Evolutionary conservation across 2,329 filamentous ascomycete genomes (phyloP).

Genomic region (Venturiaceae sp.): DNA sequence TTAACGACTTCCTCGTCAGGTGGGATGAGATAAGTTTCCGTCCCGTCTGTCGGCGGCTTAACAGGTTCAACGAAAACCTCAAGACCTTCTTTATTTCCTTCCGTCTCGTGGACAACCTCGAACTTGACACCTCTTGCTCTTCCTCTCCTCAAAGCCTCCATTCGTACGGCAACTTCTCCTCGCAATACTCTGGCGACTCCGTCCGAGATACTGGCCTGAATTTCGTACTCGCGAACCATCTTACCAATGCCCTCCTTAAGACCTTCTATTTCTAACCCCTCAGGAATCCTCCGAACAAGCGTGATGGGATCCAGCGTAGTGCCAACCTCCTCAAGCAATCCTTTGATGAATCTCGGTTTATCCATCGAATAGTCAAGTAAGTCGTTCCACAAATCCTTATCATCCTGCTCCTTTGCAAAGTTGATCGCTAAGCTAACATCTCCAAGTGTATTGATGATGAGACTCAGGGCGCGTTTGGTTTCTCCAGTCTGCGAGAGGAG

Average conservation of each 20-base stretch:
- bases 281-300: slow-evolving; percentile 81
- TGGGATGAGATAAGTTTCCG: not conserved
- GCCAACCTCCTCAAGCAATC: slow-evolving; percentile 84
- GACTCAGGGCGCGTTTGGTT: slow-evolving; percentile 79
- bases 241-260: slow-evolving; percentile 78
- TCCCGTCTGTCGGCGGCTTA: not conserved
- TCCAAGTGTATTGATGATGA: slow-evolving; percentile 88
- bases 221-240: slow-evolving; percentile 91
- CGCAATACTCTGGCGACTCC: slow-evolving; percentile 80
- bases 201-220: slow-evolving; percentile 84
- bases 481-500: slow-evolving; percentile 92
- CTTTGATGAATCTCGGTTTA: slow-evolving; percentile 88
- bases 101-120: slow-evolving; percentile 50
- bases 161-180: slow-evolving; percentile 77
- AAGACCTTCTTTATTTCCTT: slow-evolving; percentile 14
- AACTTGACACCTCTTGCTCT: slow-evolving; percentile 85
- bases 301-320: slow-evolving; percentile 89
- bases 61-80: slow-evolving; percentile 23
- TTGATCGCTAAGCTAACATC: slow-evolving; percentile 89
- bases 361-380: slow-evolving; percentile 95
- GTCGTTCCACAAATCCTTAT: slow-evolving; percentile 90
- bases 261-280: slow-evolving; percentile 86
- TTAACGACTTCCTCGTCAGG: slow-evolving; percentile 11
- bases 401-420: slow-evolving; percentile 89
- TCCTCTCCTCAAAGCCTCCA: slow-evolving; percentile 69